phyloP scores from a whole-genome alignment of 768 basidiomycete species.

The Leucocoprinus sp. region DNA sequence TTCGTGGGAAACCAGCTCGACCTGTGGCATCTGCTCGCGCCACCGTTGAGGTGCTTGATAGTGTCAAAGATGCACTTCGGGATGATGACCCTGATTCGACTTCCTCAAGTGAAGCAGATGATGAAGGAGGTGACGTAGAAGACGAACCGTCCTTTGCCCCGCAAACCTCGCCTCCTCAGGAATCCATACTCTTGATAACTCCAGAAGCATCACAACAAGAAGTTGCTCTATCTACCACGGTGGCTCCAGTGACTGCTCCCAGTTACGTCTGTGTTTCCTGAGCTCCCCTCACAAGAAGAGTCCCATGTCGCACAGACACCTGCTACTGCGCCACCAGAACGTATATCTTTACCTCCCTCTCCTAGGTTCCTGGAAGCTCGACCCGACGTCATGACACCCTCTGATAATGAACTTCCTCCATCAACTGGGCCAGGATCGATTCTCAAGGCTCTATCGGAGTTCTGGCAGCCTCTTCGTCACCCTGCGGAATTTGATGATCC shows the following conservation, averaged over 20 bases:
- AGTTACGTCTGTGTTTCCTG: slow-evolving; percentile 1
- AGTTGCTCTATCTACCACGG: neutral
- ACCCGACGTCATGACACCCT: slow-evolving; percentile 33
- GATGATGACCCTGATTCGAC: slow-evolving; percentile 57
- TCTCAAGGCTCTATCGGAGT: slow-evolving; percentile 73
- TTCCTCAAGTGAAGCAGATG: slow-evolving; percentile 49
- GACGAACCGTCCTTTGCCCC: slow-evolving; percentile 20
- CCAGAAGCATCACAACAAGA: slow-evolving; percentile 1
- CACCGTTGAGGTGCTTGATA: slow-evolving; percentile 82
- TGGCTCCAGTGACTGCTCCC: slow-evolving; percentile 1
- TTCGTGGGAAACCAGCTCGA: slow-evolving; percentile 78
- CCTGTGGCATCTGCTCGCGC: slow-evolving; percentile 87
- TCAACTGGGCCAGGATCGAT: slow-evolving; percentile 45
- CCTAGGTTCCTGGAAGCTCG: slow-evolving; percentile 40
- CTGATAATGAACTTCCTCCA: slow-evolving; percentile 41
- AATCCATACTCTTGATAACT: neutral
- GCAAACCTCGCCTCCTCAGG: neutral
- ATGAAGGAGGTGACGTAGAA: slow-evolving; percentile 44
- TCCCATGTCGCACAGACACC: neutral
- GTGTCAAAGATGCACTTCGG: slow-evolving; percentile 83
- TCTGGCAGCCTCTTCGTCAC: slow-evolving; percentile 64
- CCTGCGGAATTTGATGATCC: slow-evolving; percentile 58
- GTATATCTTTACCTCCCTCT: slow-evolving; percentile 46
- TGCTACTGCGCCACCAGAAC: slow-evolving; percentile 17
- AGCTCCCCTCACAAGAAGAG: neutral